phyloP scores from a whole-genome alignment of 2,329 filamentous ascomycete genomes.

The Sarocladiaceae sp. region DNA sequence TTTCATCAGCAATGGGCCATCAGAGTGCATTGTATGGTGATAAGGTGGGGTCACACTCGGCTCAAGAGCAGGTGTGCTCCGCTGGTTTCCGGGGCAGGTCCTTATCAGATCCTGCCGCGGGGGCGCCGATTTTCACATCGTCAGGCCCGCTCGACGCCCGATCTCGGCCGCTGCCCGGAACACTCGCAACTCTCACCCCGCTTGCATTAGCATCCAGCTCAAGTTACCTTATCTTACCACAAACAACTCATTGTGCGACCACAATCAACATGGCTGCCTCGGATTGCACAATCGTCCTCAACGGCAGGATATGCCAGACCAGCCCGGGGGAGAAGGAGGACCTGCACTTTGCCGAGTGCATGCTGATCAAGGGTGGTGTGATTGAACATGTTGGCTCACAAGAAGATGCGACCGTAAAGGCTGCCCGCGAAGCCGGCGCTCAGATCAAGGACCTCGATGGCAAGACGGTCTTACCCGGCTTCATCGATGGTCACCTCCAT shows the following conservation, averaged over 20 bases:
- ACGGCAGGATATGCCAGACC: slow-evolving; percentile 23
- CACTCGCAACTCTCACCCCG: too few species aligned
- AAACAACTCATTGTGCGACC: too few species aligned
- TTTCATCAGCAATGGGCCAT: too few species aligned
- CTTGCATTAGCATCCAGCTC: too few species aligned
- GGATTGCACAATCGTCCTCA: slow-evolving; percentile 18
- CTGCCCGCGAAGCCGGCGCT: slow-evolving; percentile 20
- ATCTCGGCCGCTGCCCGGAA: background rate
- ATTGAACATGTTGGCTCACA: slow-evolving; percentile 29
- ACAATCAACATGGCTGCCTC: slow-evolving; percentile 9
- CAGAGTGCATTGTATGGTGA: too few species aligned
- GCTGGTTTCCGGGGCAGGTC: background rate
- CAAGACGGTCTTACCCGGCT: slow-evolving; percentile 45
- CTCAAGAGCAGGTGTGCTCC: background rate
- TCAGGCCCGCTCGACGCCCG: background rate
- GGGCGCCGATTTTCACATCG: background rate
- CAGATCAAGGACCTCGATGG: slow-evolving; percentile 24
- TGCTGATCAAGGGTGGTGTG: slow-evolving; percentile 29
- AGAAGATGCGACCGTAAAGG: slow-evolving; percentile 17
- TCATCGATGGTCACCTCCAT: slow-evolving; percentile 56
- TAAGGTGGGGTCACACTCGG: background rate
- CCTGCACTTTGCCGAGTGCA: slow-evolving; percentile 25
- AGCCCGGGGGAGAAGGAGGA: slow-evolving; percentile 19
- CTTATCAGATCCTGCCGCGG: background rate
- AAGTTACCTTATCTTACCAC: too few species aligned